phyloP scores from a whole-genome alignment of 2,329 filamentous ascomycete species.

The Truncatella angustata region DNA sequence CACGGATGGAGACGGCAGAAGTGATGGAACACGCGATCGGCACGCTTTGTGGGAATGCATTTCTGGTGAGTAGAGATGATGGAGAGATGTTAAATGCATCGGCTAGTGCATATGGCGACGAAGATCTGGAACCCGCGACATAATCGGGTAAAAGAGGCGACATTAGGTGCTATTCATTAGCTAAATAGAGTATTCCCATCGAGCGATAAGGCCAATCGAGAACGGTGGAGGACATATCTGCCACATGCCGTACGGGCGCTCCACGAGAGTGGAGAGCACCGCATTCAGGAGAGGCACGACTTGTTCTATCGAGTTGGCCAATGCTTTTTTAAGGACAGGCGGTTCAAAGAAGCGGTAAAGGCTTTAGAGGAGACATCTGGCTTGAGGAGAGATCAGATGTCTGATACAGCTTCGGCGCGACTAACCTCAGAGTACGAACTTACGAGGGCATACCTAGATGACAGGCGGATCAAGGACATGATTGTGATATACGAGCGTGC shows the following conservation, averaged over 20 bases:
- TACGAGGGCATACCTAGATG: not conserved
- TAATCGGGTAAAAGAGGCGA: constrained; percentile 6
- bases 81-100: constrained; percentile 32
- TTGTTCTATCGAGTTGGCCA: not conserved
- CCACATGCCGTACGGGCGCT: constrained; percentile 25
- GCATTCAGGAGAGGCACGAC: constrained; percentile 16
- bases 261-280: constrained; percentile 14
- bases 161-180: constrained; percentile 4
- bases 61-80: constrained; percentile 24
- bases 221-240: constrained; percentile 23
- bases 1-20: constrained; percentile 10
- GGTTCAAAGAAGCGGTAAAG: not conserved
- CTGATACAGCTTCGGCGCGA: not conserved
- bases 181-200: constrained; percentile 9
- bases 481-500: not conserved
- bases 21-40: constrained; percentile 26
- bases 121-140: constrained; percentile 25
- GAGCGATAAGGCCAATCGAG: not conserved
- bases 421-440: not conserved
- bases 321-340: not conserved
- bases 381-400: not conserved
- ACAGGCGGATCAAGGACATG: not conserved
- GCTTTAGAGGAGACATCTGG: not conserved
- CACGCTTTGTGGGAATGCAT: constrained; percentile 30
- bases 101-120: constrained; percentile 32